phyloP scores from a whole-genome alignment of 495 filamentous ascomycete species.

The Cercophora scortea region DNA sequence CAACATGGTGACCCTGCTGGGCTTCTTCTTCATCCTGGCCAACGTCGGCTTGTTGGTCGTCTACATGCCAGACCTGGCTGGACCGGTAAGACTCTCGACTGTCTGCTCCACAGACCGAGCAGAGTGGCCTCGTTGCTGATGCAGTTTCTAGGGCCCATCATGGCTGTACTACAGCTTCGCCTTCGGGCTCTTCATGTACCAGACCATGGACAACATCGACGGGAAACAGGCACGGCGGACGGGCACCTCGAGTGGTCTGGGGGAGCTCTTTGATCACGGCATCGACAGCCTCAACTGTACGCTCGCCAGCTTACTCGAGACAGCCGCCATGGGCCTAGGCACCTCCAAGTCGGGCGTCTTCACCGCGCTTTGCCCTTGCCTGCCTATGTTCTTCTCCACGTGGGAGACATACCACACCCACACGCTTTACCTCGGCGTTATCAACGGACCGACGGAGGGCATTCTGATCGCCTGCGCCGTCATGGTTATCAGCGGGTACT shows the following conservation, averaged over 20 bases:
- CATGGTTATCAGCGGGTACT: conserved; percentile 81
- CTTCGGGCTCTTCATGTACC: conserved; percentile 93
- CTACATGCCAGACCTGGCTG: conserved; percentile 83
- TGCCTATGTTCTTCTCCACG: conserved; percentile 98
- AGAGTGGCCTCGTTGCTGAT: not conserved
- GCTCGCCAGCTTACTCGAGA: conserved; percentile 78
- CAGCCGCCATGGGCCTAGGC: conserved; percentile 85
- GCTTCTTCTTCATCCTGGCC: conserved; percentile 85
- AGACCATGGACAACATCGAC: conserved; percentile 97
- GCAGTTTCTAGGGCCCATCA: conserved; percentile 55
- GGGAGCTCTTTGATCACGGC: conserved; percentile 96
- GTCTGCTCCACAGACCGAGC: not conserved
- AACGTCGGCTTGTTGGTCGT: conserved; percentile 77
- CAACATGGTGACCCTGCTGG: conserved; percentile 93
- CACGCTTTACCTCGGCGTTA: conserved; percentile 90
- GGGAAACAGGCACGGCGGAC: conserved; percentile 95
- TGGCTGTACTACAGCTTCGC: conserved; percentile 97
- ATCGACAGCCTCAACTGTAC: conserved; percentile 98
- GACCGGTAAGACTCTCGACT: conserved; percentile 57
- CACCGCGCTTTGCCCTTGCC: conserved; percentile 81
- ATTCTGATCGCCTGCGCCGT: conserved; percentile 78
- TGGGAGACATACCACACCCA: conserved; percentile 99
- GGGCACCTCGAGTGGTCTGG: conserved; percentile 87
- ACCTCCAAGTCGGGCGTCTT: conserved; percentile 75
- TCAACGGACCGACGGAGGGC: conserved; percentile 97